phyloP scores from a whole-genome alignment of 2,329 filamentous ascomycete species.

The Colletotrichum viniferum region DNA sequence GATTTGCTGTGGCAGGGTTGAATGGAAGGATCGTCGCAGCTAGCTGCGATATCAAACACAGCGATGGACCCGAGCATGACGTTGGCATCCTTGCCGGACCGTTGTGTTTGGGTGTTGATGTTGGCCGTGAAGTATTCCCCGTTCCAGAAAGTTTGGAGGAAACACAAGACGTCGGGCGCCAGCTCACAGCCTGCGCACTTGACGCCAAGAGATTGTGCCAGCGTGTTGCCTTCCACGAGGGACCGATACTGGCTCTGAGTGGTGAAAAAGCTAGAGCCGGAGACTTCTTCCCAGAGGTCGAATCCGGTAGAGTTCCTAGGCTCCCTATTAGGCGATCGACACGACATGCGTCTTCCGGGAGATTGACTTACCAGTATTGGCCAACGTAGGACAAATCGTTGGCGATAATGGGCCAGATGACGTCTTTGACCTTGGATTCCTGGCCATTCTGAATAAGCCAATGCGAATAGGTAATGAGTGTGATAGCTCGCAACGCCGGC shows the following conservation, averaged over 20 bases:
- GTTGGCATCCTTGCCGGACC: constrained; percentile 62
- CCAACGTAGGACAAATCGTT: constrained; percentile 63
- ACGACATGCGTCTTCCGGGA: neutral
- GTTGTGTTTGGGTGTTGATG: constrained; percentile 46
- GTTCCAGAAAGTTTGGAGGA: constrained; percentile 62
- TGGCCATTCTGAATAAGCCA: constrained; percentile 53
- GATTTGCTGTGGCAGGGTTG: constrained; percentile 57
- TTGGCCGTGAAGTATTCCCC: constrained; percentile 60
- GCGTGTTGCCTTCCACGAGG: constrained; percentile 48
- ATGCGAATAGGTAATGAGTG: constrained; percentile 57
- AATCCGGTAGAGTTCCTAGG: constrained; percentile 56
- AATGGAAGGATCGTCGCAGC: constrained; percentile 58
- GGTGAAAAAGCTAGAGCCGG: constrained; percentile 64
- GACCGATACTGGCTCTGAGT: constrained; percentile 59
- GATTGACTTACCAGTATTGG: constrained; percentile 45
- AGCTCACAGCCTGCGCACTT: constrained; percentile 55
- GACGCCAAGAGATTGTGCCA: constrained; percentile 54
- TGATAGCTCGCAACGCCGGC: constrained; percentile 61
- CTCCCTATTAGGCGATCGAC: neutral
- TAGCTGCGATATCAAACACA: constrained; percentile 54
- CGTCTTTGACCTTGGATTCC: constrained; percentile 39
- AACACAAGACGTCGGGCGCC: constrained; percentile 56
- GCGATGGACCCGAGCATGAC: constrained; percentile 52
- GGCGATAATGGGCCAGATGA: constrained; percentile 58
- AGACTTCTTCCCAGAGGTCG: constrained; percentile 66